These are phyloP conservation scores for Alloascoidea hylecoeti DNA, from an alignment of 805 yeast genomes.

Conservation along the genomic window DNA sequence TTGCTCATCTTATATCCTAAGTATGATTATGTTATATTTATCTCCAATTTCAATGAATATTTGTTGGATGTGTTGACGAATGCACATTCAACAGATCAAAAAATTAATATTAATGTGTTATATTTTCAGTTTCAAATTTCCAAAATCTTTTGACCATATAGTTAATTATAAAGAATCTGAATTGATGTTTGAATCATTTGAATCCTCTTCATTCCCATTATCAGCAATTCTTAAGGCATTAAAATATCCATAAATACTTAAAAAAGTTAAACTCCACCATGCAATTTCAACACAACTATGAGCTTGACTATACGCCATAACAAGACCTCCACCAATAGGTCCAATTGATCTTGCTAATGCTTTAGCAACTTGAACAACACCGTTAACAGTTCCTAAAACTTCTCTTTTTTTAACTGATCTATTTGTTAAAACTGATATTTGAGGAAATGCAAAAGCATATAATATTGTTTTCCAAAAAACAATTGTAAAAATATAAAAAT, in stretches of 20 bases:
- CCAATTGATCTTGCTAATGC: conserved; percentile 44
- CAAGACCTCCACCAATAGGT: conserved; percentile 40
- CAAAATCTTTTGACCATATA: too few relatives aligned
- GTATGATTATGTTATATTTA: too few relatives aligned
- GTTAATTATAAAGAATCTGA: too few relatives aligned
- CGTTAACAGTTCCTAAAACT: conserved; percentile 41
- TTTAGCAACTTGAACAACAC: conserved; percentile 35
- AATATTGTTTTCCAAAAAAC: conserved; percentile 23
- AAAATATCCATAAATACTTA: conserved; percentile 6
- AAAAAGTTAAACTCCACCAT: conserved; percentile 11
- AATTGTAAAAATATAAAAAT: conserved; percentile 8
- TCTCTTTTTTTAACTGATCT: conserved; percentile 37
- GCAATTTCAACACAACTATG: conserved; percentile 10
- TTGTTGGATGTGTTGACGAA: too few relatives aligned
- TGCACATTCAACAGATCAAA: too few relatives aligned
- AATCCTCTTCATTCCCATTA: conserved; percentile 5
- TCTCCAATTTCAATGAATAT: too few relatives aligned
- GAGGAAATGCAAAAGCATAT: conserved; percentile 36
- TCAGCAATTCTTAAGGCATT: conserved; percentile 10
- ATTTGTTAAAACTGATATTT: conserved; percentile 36
- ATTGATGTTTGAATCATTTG: too few relatives aligned
- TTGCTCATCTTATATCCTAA: too few relatives aligned
- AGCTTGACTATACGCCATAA: conserved; percentile 22
- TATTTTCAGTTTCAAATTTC: too few relatives aligned
- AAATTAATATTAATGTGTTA: too few relatives aligned